These are phyloP conservation scores for Clavariopsis aquatica DNA, from an alignment of 495 filamentous ascomycete genomes.

Conservation along the genomic window DNA sequence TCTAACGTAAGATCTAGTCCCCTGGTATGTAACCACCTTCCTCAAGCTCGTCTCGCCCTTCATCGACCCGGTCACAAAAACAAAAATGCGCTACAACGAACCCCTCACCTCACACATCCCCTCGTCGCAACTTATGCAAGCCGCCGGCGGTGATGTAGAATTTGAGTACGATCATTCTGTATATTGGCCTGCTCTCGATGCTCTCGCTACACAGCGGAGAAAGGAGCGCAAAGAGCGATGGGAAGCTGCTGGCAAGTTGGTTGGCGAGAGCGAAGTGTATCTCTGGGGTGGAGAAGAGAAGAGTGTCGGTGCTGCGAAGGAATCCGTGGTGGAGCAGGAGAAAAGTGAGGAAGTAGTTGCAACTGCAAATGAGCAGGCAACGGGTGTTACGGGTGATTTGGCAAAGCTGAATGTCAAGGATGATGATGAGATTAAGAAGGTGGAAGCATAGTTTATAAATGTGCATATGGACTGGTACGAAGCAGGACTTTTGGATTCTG, in stretches of 20 bases:
- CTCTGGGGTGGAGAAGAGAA: conserved; percentile 62
- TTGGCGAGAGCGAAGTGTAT: conserved; percentile 84
- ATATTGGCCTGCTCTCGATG: conserved; percentile 86
- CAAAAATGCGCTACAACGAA: conserved; percentile 95
- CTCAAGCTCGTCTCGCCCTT: conserved; percentile 95
- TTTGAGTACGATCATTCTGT: conserved; percentile 84
- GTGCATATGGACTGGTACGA: too few species aligned
- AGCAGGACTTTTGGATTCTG: too few species aligned
- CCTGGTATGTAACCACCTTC: conserved; percentile 84
- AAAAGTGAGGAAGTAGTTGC: conserved; percentile 3
- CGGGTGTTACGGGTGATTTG: not conserved
- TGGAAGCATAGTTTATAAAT: not conserved
- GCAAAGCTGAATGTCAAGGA: conserved; percentile 19
- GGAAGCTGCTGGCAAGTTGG: conserved; percentile 71
- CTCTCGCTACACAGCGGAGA: conserved; percentile 63
- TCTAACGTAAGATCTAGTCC: conserved; percentile 56
- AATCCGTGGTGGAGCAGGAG: conserved; percentile 1
- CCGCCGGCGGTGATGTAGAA: conserved; percentile 64
- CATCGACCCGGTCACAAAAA: conserved; percentile 85
- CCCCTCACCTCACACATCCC: conserved; percentile 78
- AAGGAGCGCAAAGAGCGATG: conserved; percentile 66
- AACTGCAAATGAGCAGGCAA: not conserved
- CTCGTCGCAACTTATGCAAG: conserved; percentile 71
- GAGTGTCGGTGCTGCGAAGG: conserved; percentile 37
- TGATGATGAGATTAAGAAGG: not conserved